Evolutionary conservation across 2,329 filamentous ascomycete genomes (phyloP), one percentile per base, ranked within the genome.

Genomic region (Boeremia lycopersici): DNA sequence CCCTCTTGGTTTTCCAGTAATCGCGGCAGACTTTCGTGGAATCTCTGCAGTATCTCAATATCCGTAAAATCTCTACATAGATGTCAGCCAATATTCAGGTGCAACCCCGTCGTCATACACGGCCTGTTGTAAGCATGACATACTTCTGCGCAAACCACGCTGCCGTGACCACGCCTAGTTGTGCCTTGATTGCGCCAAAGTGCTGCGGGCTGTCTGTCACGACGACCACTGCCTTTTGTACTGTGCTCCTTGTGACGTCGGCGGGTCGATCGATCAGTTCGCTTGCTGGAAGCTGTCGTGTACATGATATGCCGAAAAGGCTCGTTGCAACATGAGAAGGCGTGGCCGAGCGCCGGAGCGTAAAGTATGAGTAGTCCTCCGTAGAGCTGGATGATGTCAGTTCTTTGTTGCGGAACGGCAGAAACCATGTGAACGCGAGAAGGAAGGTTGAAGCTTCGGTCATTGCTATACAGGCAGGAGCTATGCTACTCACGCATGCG

Each of bases 281-380:
- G 12, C 86, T 86, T 13, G 92, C 84, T 70, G 96, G 90, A 69
- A 99, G 84, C 78, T 98, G 95, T 56, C 93, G 85, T 13, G 93
- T 96, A 75, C 95, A 99, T 15, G 92, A 90, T 71, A 99, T 97
- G 59, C 95, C 95, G 72, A 99, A 99, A 19, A 99, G 85, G 23
- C 91, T 96, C 2, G 90, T 92, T 28, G 86, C 85, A 6, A 88
- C 84, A 30, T 78, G 72, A 26, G 64, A 57, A 1, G 72, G 47
- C 9, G 77, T 78, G 41, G 73, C 73, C 57, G 78, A 77, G 48
- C 86, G 85, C 54, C 91, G 83, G 46, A 99, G 86, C 8, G 93
- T 98, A 75, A 99, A 99, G 79, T 99, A 99, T 46, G 93, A 97
- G 80, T 98, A 99, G 78, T 98, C 95, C 78, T 99, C 95, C 53